Percentiles rank a stretch among this genome's conserved stretches.
Conservation (phyloP, 2,329 filamentous ascomycete species). For the Claviceps pazoutovae region DNA sequence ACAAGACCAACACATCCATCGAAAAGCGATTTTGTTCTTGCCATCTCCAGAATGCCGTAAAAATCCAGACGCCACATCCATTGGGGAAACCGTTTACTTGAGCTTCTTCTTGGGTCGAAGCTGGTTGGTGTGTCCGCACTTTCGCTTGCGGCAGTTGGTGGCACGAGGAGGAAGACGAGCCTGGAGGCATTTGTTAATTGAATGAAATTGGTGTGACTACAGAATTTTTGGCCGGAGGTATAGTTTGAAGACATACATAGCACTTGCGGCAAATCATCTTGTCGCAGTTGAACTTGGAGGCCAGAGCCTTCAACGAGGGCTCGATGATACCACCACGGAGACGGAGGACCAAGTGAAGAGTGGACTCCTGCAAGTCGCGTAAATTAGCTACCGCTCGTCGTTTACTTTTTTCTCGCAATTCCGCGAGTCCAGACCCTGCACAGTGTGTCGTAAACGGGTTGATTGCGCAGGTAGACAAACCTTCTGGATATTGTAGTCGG, state of each 20-base stretch:
- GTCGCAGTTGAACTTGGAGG: conserved; percentile 99
- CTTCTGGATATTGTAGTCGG: conserved; percentile 99
- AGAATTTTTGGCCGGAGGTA: neutral
- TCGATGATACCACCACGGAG: conserved; percentile 99
- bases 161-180: conserved; percentile 89
- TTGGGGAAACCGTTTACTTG: conserved; percentile 44
- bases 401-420: neutral
- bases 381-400: neutral
- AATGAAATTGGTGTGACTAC: neutral
- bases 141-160: conserved; percentile 99
- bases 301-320: conserved; percentile 95
- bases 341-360: conserved; percentile 94
- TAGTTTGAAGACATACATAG: conserved; percentile 58
- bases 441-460: too few species aligned
- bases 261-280: conserved; percentile 99
- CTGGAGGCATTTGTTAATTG: conserved; percentile 20
- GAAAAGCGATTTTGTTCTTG: conserved; percentile 21
- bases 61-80: conserved; percentile 32
- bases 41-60: conserved; percentile 26
- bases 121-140: conserved; percentile 99
- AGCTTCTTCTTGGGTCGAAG: conserved; percentile 99
- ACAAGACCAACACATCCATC: conserved; percentile 23
- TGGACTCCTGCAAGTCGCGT: conserved; percentile 59
- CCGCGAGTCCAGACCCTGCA: neutral
- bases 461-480: conserved; percentile 33